Conservation (phyloP, 768 basidiomycete species). For the Leccinum disarticulatum region DNA sequence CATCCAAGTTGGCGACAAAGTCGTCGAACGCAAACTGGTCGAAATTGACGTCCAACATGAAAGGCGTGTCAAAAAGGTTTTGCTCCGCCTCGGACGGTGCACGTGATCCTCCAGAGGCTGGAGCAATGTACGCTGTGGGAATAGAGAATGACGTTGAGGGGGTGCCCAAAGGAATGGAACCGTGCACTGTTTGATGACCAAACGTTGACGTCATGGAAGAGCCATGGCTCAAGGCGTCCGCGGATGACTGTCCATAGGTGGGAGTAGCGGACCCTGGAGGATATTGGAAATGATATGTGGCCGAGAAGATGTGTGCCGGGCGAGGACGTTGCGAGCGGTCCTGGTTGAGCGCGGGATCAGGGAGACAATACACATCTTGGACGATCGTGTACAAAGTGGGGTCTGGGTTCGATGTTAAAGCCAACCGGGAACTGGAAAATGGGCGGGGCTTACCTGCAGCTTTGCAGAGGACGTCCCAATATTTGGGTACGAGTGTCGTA, state of each 20-base stretch:
- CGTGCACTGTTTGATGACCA: conserved; percentile 2
- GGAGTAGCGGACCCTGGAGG: conserved; percentile 15
- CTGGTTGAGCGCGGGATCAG: conserved; percentile 24
- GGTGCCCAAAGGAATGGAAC: neutral
- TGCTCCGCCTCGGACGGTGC: conserved; percentile 14
- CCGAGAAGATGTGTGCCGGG: conserved; percentile 48
- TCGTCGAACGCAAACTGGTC: conserved; percentile 30
- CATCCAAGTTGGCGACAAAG: conserved; percentile 20
- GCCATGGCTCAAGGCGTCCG: conserved; percentile 11
- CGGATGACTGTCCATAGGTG: conserved; percentile 9
- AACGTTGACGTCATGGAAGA: conserved; percentile 20
- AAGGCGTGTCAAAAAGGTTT: conserved; percentile 30
- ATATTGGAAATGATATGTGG: conserved; percentile 58
- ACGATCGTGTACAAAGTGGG: conserved; percentile 64
- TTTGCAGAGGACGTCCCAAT: conserved; percentile 60
- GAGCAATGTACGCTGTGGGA: neutral
- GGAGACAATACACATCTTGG: conserved; percentile 53
- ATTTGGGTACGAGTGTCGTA: conserved; percentile 60
- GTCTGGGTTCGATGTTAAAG: conserved; percentile 41
- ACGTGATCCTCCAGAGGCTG: neutral
- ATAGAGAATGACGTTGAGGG: conserved; percentile 10
- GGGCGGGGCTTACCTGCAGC: conserved; percentile 45
- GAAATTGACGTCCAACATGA: conserved; percentile 31
- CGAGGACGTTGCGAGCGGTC: conserved; percentile 23
- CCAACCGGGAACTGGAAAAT: neutral